phyloP scores from a whole-genome alignment of 129 eudicot species.

The Centella asiatica region DNA sequence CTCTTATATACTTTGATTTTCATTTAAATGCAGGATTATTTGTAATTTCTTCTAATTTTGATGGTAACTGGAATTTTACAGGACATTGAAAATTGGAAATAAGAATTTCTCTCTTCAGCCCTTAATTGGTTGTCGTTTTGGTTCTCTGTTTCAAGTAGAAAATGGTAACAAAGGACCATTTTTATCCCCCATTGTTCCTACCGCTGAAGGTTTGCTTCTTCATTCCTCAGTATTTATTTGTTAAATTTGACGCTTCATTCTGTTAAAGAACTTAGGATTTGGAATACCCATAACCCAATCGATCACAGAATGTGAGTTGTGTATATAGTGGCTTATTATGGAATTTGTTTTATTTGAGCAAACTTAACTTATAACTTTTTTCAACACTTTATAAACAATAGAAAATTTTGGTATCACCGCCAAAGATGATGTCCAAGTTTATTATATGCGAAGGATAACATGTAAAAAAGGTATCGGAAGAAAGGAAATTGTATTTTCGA shows the following conservation, averaged over 20 bases:
- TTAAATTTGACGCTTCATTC: background rate
- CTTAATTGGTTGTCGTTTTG: slow-evolving; percentile 80
- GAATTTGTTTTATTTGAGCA: too few relatives aligned
- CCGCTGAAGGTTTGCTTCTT: slow-evolving; percentile 39
- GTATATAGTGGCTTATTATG: too few relatives aligned
- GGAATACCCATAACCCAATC: too few relatives aligned
- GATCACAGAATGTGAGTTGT: too few relatives aligned
- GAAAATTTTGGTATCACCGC: too few relatives aligned
- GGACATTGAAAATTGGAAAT: slow-evolving; percentile 72
- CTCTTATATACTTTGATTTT: background rate
- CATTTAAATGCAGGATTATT: background rate
- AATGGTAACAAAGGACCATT: slow-evolving; percentile 53
- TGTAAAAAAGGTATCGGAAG: background rate
- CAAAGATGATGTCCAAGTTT: too few relatives aligned
- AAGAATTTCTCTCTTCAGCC: slow-evolving; percentile 63
- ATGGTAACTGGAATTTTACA: slow-evolving; percentile 21
- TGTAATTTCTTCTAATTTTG: background rate
- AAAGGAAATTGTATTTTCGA: background rate
- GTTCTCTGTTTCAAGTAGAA: slow-evolving; percentile 73
- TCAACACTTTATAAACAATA: too few relatives aligned
- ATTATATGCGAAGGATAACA: too few relatives aligned
- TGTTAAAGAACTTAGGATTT: background rate
- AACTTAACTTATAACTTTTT: too few relatives aligned
- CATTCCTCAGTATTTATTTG: background rate
- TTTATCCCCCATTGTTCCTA: slow-evolving; percentile 40